A percentile compares a stretch with the other conserved stretches of the same genome.
Conservation (phyloP, 768 basidiomycete genomes). For the Amanita inopinata region DNA sequence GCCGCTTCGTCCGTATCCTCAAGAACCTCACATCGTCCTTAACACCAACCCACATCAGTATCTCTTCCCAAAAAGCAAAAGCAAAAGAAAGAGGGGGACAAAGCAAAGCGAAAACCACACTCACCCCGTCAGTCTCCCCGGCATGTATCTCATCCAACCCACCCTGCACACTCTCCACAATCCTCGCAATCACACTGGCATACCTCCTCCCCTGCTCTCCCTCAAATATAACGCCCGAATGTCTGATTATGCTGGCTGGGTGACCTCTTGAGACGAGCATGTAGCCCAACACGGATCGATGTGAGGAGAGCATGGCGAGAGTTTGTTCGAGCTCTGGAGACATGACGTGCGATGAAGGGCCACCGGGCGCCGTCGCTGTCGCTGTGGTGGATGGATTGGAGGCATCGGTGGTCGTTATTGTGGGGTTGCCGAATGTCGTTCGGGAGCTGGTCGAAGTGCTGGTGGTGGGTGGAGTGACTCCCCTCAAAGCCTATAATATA, state of each 20-base stretch:
- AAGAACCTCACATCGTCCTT: slow-evolving; percentile 86
- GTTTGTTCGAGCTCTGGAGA: slow-evolving; percentile 81
- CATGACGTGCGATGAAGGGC: slow-evolving; percentile 20
- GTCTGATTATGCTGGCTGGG: slow-evolving; percentile 71
- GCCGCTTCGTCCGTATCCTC: slow-evolving; percentile 83
- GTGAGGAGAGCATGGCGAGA: slow-evolving; percentile 62
- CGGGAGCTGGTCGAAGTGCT: no score
- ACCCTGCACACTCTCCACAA: slow-evolving; percentile 70
- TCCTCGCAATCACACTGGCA: slow-evolving; percentile 58
- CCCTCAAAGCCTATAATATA: no score
- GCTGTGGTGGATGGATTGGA: background rate
- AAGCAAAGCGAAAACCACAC: slow-evolving; percentile 5
- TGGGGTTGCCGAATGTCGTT: no score
- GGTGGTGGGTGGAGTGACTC: no score
- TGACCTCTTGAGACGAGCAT: slow-evolving; percentile 69
- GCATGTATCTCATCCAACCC: slow-evolving; percentile 72
- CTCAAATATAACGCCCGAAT: slow-evolving; percentile 79
- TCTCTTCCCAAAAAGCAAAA: background rate
- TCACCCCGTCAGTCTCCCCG: slow-evolving; percentile 18
- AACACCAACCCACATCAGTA: background rate
- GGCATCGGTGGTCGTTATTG: no score
- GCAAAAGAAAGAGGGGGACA: background rate
- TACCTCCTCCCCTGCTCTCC: slow-evolving; percentile 76
- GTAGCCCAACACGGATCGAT: slow-evolving; percentile 82
- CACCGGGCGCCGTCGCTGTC: background rate